Evolutionary conservation across 1,284 basidiomycete species (phyloP), one percentile per base, ranked within the genome.

Genomic region (Coniferiporia weirii): DNA sequence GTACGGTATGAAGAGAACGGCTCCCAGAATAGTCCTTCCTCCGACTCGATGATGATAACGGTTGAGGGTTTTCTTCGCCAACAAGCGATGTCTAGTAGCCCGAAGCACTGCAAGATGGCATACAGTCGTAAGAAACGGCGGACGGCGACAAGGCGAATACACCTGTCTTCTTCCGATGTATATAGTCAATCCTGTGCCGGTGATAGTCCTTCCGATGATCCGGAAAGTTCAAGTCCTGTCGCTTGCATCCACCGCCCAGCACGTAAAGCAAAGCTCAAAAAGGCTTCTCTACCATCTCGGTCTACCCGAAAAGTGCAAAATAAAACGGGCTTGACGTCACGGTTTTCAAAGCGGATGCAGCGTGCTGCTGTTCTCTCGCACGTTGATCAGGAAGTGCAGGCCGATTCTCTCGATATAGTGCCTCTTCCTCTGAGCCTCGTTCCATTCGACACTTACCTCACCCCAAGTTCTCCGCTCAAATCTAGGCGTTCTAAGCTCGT

Each of bases 41-140:
- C 54, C 15, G 59, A 57, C 59, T 61, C 54, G 9, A 35, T 35
- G 7, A 17, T 61, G 17, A 20, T 56, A 5, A 56, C 59, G 13
- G 59, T 56, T n/a, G 59, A 61, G 15, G 54, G 56, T 13, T 61
- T 61, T 32, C 54, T 56, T 35, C 54, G 54, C 12, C 54, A 52
- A 9, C 51, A 57, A n/a, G 59, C 36, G 15, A 48, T 15, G n/a
- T 15, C 43, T 2, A 48, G n/a, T 27, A 49, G 27, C 5, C 27
- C 44, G 12, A 13, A 34, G 15, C 43, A 35, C 10, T 38, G 20
- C 38, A 43, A 32, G 19, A 52, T 20, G 20, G 52, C 50, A 2
- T 57, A 57, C 49, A 57, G 49, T 6, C 48, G 17, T n/a, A 57
- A 52, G 38, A 57, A 50, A 40, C 15, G 19, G 10, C 36, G 49